Evolutionary conservation across 768 basidiomycete species (phyloP).

Genomic region (Hortiboletus flavorubellus): DNA sequence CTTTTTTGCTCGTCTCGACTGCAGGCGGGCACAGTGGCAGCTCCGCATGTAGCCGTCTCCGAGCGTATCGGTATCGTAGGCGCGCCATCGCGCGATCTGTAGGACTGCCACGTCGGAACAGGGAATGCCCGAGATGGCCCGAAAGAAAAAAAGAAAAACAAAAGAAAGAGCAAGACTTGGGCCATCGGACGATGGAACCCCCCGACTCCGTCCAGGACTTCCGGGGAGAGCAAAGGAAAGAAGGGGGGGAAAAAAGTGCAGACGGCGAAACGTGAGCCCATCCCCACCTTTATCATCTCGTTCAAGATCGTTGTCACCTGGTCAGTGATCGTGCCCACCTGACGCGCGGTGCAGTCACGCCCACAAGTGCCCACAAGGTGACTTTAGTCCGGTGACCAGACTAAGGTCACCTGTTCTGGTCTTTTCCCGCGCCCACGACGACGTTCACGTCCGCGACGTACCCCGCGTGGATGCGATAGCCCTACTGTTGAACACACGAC

Average conservation of each 20-base stretch:
- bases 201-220: neutral
- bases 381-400: too few relatives aligned
- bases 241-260: too few relatives aligned
- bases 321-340: conserved; percentile 14
- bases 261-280: neutral
- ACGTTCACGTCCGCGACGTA: neutral
- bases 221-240: too few relatives aligned
- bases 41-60: neutral
- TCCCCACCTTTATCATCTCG: conserved; percentile 14
- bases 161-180: neutral
- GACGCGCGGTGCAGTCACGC: conserved; percentile 10
- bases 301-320: conserved; percentile 10
- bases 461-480: neutral
- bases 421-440: neutral
- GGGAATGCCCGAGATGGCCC: neutral
- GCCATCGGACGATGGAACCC: neutral
- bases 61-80: too few relatives aligned
- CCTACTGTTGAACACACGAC: neutral
- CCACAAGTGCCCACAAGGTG: too few relatives aligned
- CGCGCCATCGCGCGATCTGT: neutral
- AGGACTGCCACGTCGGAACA: too few relatives aligned
- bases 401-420: conserved; percentile 14
- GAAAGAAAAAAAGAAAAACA: too few relatives aligned
- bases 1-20: neutral
- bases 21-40: neutral